Base-by-base conservation (phyloP, 768 basidiomycete species). In the Pulveroboletus sp. region DNA sequence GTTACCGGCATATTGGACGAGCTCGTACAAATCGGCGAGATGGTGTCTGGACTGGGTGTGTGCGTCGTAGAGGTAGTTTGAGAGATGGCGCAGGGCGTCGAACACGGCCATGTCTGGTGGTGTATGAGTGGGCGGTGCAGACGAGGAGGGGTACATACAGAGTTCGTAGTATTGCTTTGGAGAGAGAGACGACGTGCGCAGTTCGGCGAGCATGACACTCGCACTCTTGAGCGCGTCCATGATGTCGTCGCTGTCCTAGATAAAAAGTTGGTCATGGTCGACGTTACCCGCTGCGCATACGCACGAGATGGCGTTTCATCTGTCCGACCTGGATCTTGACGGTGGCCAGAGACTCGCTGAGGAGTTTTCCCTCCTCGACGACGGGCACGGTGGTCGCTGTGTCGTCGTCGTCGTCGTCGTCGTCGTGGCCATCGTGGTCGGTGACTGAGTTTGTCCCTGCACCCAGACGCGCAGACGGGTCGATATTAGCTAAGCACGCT, bases 141-240 rank as follows among this genome's bases (percentile, higher is more conserved):
- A 17, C 17, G 11, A 6, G 2, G 13, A 32, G 29, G 21, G 33
- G 32, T 14, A 58, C 85, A 56, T 52, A 95, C 94, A 98, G 31
- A 98, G 84, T 73, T 98, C 97, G 67, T 98, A 98, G 70, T 99
- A 99, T 64, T 97, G 94, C 65, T 99, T 99, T 11, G 94, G 91
- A 2, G 90, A 88, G 56, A 98, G 76, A 10, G 90, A 90, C 2
- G 90, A 93, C 0, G 95, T 98, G 47, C 97, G 80, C 20, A 98
- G 77, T 64, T 98, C 97, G 11, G 93, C 91, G 43, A 99, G 82
- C 95, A 98, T 98, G 49, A 94, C 79, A 63, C 94, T 97, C 2
- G 97, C 94, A 50, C 88, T 88, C 74, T 99, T 98, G 61, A 98
- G 77, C 12, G 93, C 95, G 67, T 99, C 95, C 97, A 99, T 99